Evolutionary conservation across 2,329 filamentous ascomycete genomes (phyloP).

Genomic region (Colletotrichum orchidophilum): DNA sequence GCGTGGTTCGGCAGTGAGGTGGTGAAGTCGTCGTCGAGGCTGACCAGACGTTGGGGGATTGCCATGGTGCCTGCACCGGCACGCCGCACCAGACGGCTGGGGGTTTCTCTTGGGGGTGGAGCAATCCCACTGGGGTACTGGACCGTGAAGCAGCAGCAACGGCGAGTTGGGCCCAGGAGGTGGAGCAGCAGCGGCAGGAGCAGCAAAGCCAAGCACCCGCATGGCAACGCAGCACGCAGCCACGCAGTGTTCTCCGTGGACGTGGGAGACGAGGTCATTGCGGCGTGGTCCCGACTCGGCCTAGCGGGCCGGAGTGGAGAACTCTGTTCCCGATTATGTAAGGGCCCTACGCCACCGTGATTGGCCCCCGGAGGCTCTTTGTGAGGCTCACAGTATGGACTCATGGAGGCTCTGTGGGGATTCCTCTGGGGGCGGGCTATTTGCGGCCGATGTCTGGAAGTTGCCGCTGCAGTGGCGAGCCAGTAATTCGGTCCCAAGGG

Average conservation of each 20-base stretch:
- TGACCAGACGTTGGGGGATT: background rate
- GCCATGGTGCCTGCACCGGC: conserved; percentile 1
- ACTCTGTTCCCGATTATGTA: conserved; percentile 10
- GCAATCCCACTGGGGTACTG: background rate
- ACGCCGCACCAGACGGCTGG: background rate
- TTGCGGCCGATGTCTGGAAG: conserved; percentile 12
- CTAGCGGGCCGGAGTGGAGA: conserved; percentile 5
- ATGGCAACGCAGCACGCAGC: background rate
- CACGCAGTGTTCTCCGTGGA: conserved; percentile 1
- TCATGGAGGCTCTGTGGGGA: background rate
- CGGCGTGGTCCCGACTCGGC: background rate
- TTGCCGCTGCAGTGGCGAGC: conserved; percentile 19
- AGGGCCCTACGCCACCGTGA: background rate
- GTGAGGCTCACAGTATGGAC: background rate
- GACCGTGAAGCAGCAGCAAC: background rate
- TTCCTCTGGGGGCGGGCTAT: background rate
- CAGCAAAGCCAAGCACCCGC: background rate
- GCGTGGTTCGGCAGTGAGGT: conserved; percentile 31
- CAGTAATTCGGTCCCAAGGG: conserved; percentile 4
- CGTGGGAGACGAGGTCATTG: conserved; percentile 4
- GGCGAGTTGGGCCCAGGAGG: background rate
- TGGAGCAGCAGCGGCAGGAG: conserved; percentile 2
- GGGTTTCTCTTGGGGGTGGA: background rate
- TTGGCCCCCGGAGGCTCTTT: background rate
- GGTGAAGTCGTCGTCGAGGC: background rate